Evolutionary conservation across 2,329 filamentous ascomycete genomes (phyloP), one percentile per base, ranked within the genome.

Genomic region (Tolypocladium sp.): DNA sequence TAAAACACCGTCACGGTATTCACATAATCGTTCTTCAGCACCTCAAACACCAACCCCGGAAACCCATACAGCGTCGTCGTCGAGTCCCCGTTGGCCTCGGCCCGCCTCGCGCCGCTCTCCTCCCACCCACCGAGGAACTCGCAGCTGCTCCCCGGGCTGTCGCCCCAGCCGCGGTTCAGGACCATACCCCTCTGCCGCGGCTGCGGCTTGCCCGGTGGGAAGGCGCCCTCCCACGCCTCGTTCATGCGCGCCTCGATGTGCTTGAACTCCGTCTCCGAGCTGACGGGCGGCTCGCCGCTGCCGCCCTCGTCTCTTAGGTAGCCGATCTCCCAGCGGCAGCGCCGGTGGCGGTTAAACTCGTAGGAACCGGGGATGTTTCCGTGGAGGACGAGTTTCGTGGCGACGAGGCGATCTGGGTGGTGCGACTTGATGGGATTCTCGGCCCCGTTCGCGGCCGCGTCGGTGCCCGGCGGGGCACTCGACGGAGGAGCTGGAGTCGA

Each of bases 361-460:
- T 97, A 97, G 1, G 92, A 96, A 0, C 94, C 94, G 1, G 94
- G 94, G 2, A 97, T 86, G 67, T 99, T 99, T 51, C 90, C 91
- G 71, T 99, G 94, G 2, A 99, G 80, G 22, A 97, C 85, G n/a
- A 99, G 72, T 70, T 97, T 97, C 0, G 90, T 94, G 7, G 90
- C 92, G 0, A 94, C 91, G 13, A 96, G 80, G 46, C 88, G 86
- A 60, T 91, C 85, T 0, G 82, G 73, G 2, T 73, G 74, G 41
- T 74, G 73, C 1, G 70, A 73, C 61, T 76, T 76, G 64, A 82
- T 70, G 4, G 67, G 63, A 25, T 63, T 70, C 13, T 66, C 67
- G 1, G 60, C 62, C 3, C 65, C 66, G 27, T 66, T 67, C 10
- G 66, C 62, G 1, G 56, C 58, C 3, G 64, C 61, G 13, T 59